Evolutionary conservation across 2,329 filamentous ascomycete species (phyloP).

Genomic region (Clonostachys solani): DNA sequence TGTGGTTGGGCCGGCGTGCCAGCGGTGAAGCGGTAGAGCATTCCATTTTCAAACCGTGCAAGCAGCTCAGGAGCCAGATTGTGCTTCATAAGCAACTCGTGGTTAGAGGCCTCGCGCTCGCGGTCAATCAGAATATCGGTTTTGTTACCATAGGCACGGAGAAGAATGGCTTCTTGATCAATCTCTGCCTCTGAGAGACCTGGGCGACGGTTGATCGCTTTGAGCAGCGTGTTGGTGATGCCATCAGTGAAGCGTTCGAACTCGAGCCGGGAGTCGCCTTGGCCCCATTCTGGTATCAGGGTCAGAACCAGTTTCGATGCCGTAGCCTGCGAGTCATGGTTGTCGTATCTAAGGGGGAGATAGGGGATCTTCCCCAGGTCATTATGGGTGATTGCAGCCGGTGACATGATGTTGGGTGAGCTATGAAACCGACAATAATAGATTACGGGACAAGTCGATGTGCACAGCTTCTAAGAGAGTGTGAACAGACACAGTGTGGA

Average conservation of each 20-base stretch:
- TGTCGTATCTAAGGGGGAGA: constrained; percentile 77
- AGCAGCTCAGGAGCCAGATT: constrained; percentile 82
- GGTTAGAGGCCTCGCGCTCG: constrained; percentile 74
- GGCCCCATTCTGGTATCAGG: constrained; percentile 79
- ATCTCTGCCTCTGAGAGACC: constrained; percentile 69
- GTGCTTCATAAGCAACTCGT: constrained; percentile 80
- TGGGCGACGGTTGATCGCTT: constrained; percentile 63
- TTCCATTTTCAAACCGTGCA: constrained; percentile 91
- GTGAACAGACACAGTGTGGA: neutral
- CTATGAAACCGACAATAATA: neutral
- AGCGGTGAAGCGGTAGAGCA: constrained; percentile 87
- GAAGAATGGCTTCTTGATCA: constrained; percentile 79
- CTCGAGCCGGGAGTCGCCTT: constrained; percentile 68
- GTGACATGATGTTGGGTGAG: constrained; percentile 21
- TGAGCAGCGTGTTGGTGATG: constrained; percentile 91
- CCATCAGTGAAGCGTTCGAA: constrained; percentile 94
- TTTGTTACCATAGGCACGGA: constrained; percentile 90
- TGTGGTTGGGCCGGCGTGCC: constrained; percentile 76
- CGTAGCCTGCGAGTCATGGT: constrained; percentile 70
- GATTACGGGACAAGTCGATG: neutral
- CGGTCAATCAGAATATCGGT: constrained; percentile 96
- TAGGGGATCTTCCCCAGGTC: constrained; percentile 45
- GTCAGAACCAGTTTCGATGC: constrained; percentile 75
- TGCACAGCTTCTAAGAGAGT: neutral
- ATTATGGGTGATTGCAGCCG: constrained; percentile 20